phyloP scores from a whole-genome alignment of 2,329 filamentous ascomycete genomes.

The Phoma herbarum region DNA sequence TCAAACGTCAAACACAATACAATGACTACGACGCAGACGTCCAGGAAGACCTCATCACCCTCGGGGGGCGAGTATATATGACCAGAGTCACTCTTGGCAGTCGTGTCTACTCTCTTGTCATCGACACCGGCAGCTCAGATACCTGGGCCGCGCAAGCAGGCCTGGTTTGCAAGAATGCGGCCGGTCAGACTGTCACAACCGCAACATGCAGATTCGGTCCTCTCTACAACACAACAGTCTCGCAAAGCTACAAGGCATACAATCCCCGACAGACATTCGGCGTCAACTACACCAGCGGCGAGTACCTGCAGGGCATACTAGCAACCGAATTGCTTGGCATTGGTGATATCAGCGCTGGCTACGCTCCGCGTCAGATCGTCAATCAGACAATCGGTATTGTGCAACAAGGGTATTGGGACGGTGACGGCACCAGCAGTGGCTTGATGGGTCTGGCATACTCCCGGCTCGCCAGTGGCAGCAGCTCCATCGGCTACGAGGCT shows the following conservation, averaged over 20 bases:
- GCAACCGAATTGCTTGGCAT: conserved; percentile 35
- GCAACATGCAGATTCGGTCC: conserved; percentile 30
- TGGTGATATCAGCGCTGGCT: conserved; percentile 22
- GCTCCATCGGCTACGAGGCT: conserved; percentile 32
- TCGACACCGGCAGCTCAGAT: conserved; percentile 41
- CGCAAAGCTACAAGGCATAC: conserved; percentile 4
- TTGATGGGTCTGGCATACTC: conserved; percentile 42
- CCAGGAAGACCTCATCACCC: conserved; percentile 33
- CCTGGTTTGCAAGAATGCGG: conserved; percentile 28
- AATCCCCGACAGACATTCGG: conserved; percentile 23
- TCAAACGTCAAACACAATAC: conserved; percentile 15
- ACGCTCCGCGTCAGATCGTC: conserved; percentile 22
- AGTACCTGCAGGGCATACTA: conserved; percentile 35
- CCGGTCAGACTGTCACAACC: conserved; percentile 5
- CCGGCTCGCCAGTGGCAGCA: conserved; percentile 26
- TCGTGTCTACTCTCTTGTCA: conserved; percentile 32
- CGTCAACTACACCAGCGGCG: conserved; percentile 37
- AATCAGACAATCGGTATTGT: conserved; percentile 42
- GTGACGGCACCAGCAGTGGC: conserved; percentile 41
- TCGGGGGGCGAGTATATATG: conserved; percentile 44
- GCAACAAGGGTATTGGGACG: conserved; percentile 39
- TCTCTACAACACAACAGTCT: conserved; percentile 23
- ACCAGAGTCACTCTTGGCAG: conserved; percentile 34
- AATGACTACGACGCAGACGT: conserved; percentile 13
- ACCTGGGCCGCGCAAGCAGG: conserved; percentile 35